Evolutionary conservation across 1,284 basidiomycete genomes (phyloP), one percentile per base, ranked within the genome.

Genomic region (Leccinum pachyderme): DNA sequence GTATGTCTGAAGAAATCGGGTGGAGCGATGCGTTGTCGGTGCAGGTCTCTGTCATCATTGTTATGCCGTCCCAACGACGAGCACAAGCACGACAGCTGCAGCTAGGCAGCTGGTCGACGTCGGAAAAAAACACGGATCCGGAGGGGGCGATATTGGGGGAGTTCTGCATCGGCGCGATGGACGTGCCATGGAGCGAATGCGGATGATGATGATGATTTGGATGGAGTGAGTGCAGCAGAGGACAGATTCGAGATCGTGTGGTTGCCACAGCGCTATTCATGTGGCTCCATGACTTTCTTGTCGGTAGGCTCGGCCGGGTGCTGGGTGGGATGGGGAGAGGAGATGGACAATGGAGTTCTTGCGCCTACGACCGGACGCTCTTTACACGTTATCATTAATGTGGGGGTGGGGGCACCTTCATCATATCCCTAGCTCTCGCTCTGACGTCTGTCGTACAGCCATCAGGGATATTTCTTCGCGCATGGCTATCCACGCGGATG

Each of bases 1-100:
- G 25, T 27, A 4, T 15, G 15, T 46, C 35, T 39, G 48, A 57
- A 32, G 59, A 47, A 33, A 24, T 47, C 3, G 54, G 44, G 15
- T 57, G 55, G 60, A 47, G 24, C 2, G 56, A 65, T 33, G 53
- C 51, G 27, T 54, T 59, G 47, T 63, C 59, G 13, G 46, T 78
- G 22, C 74, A 73, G 47, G 68, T 80, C 15, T 69, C 72, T 8
- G 71, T 79, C 27, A 64, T 73, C 27, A 70, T 81, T 35, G 62
- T 71, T n/a, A 76, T 81, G 76, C 79, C 79, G n/a, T 70, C 61
- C 4, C 64, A 55, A 52, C 59, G 55, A 28, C 51, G 12, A 39
- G 37, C 37, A 39, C 51, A 9, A 39, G 18, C 18, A 39, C 8
- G 8, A 22, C 18, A 39, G 18, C 37, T 22, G 37, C 18, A 39